A percentile compares a stretch with the other conserved stretches of the same genome.
Evolutionary conservation across 192 early-diverging fungal genomes (phyloP).

Genomic region (Backusella macrospora): DNA sequence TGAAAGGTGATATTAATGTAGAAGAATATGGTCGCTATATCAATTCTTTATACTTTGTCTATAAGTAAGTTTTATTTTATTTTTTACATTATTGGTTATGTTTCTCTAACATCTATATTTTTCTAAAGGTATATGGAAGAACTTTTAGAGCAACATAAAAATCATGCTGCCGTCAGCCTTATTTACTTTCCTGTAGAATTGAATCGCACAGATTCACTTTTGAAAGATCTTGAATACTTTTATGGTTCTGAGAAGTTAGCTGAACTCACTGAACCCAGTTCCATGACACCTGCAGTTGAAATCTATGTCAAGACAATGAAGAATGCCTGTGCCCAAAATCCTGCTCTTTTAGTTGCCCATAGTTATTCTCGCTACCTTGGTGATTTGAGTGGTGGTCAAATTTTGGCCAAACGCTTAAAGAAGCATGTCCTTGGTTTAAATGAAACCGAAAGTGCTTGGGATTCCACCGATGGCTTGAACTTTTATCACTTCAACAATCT

Average conservation of each 20-base stretch:
- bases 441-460: conserved; percentile 43
- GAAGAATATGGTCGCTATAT: conserved; percentile 54
- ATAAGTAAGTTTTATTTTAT: conserved; percentile 38
- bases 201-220: conserved; percentile 41
- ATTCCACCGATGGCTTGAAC: conserved; percentile 42
- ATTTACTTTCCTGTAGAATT: conserved; percentile 60
- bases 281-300: conserved; percentile 54
- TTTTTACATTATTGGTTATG: background rate
- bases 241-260: conserved; percentile 43
- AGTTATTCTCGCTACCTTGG: conserved; percentile 59
- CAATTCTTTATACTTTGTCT: conserved; percentile 53
- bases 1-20: conserved; percentile 51
- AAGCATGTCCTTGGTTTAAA: conserved; percentile 48
- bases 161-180: conserved; percentile 48
- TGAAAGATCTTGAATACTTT: conserved; percentile 52
- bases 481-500: conserved; percentile 57
- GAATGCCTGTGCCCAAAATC: conserved; percentile 38
- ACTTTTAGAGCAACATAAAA: conserved; percentile 48
- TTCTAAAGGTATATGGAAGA: conserved; percentile 46
- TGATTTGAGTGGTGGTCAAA: conserved; percentile 58
- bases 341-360: conserved; percentile 57
- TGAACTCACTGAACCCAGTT: conserved; percentile 26
- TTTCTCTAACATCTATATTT: background rate
- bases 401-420: conserved; percentile 53
- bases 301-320: conserved; percentile 52